Conservation (phyloP, 1,139 yeast genomes). For the Pichia sp. region DNA sequence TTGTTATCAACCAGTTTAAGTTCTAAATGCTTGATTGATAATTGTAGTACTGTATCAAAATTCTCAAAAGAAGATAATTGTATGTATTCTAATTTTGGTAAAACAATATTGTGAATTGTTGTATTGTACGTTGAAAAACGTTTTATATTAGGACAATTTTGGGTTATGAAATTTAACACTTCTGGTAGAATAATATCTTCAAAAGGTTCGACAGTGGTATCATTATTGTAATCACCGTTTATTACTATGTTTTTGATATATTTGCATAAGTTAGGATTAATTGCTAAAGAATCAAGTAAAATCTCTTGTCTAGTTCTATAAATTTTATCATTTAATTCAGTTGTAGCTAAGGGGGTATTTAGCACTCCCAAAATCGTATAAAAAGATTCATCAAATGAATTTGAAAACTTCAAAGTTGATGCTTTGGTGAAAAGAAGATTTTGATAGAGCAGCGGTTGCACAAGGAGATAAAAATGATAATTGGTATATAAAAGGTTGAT, state of each 20-base stretch:
- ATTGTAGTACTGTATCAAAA: conserved; percentile 10
- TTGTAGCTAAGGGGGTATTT: conserved; percentile 23
- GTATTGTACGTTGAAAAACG: conserved; percentile 14
- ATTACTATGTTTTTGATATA: conserved; percentile 23
- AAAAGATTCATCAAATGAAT: conserved; percentile 16
- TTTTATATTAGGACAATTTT: conserved; percentile 21
- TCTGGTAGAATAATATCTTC: conserved; percentile 8
- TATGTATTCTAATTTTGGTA: conserved; percentile 15
- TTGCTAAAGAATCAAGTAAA: conserved; percentile 24
- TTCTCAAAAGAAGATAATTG: conserved; percentile 22
- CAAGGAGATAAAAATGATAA: conserved; percentile 24
- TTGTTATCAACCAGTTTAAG: conserved; percentile 1
- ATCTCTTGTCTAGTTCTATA: conserved; percentile 26
- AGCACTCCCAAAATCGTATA: conserved; percentile 28
- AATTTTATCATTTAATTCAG: conserved; percentile 18
- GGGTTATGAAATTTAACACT: conserved; percentile 17
- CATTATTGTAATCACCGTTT: conserved; percentile 2
- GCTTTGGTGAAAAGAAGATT: conserved; percentile 24
- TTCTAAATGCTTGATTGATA: conserved; percentile 4
- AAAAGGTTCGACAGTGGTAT: background rate
- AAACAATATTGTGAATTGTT: conserved; percentile 4
- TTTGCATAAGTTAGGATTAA: conserved; percentile 24
- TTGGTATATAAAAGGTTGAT: conserved; percentile 23
- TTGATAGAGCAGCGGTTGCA: conserved; percentile 25
- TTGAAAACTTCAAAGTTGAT: conserved; percentile 9